Conservation (phyloP, 768 basidiomycete genomes). For the Leccinellum luteum region DNA sequence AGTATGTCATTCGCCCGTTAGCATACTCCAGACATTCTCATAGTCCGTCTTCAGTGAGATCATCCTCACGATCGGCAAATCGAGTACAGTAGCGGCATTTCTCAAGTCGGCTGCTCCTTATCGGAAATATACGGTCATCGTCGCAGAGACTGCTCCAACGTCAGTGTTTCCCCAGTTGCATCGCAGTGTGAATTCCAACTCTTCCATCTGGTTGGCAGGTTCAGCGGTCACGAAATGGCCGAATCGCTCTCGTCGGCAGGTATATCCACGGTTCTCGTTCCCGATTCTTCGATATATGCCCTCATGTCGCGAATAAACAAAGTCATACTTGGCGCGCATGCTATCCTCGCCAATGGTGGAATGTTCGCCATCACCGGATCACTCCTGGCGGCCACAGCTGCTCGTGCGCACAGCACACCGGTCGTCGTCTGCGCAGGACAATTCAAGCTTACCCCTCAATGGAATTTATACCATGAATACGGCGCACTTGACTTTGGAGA, state of each 20-base stretch:
- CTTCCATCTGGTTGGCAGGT: slow-evolving; percentile 42
- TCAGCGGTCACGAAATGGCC: slow-evolving; percentile 84
- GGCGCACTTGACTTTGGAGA: slow-evolving; percentile 79
- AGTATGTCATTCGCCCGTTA: slow-evolving; percentile 52
- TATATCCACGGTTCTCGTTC: slow-evolving; percentile 95
- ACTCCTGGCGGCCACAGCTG: slow-evolving; percentile 81
- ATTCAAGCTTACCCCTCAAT: slow-evolving; percentile 92
- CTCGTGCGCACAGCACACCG: slow-evolving; percentile 85
- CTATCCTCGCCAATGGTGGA: slow-evolving; percentile 95
- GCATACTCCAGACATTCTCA: not conserved
- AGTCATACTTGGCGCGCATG: slow-evolving; percentile 90
- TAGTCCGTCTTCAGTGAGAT: slow-evolving; percentile 66
- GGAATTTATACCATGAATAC: slow-evolving; percentile 86
- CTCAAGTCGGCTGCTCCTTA: slow-evolving; percentile 87
- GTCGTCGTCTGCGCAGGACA: slow-evolving; percentile 94
- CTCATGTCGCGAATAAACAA: slow-evolving; percentile 98
- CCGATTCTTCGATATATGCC: slow-evolving; percentile 93
- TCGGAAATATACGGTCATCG: slow-evolving; percentile 93
- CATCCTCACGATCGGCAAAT: slow-evolving; percentile 91
- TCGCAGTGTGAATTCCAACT: slow-evolving; percentile 4
- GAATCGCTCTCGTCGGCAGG: slow-evolving; percentile 69
- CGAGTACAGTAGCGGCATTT: slow-evolving; percentile 91
- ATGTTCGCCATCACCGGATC: slow-evolving; percentile 90
- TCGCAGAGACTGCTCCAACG: slow-evolving; percentile 94
- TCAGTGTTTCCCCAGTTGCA: slow-evolving; percentile 38